Base-by-base conservation (phyloP, 306 rosid genomes). In the Malus sieversii region DNA sequence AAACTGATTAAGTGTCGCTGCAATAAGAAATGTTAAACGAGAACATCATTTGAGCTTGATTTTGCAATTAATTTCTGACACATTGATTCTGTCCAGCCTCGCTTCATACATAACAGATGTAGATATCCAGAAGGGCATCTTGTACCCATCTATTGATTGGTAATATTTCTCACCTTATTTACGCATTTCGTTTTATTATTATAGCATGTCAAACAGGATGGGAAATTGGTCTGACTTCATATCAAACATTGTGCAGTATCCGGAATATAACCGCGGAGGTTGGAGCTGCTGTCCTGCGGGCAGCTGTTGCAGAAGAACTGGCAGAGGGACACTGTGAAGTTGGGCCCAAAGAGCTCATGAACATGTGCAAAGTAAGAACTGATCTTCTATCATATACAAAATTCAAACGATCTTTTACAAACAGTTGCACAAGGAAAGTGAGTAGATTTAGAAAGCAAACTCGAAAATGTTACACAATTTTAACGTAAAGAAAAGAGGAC, bases 41-140 rank as follows among this genome's bases (percentile, higher is more conserved):
- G 8, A 38, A 7, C 42, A 6, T 38, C 42, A 38, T 38, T 38
- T 38, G 7, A 72, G 27, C 65, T 75, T 40, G 79, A 77, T 70
- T 68, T 63, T 48, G 55, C 65, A 38, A 76, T 69, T 79, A 68
- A 57, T 82, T 81, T 27, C 84, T 89, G 77, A 86, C 77, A 71
- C 76, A 62, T 58, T 88, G 71, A 81, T 81, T 81, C 60, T 76
- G 63, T 76, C 53, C 92, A 94, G 98, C 86, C 98, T 94, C 78
- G 97, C 98, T 79, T 86, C 97, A 57, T 94, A 94, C 81, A 94
- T 94, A 89, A 88, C 90, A 19, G 95, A 90, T 38, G 97, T 88
- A 79, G 98, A 94, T 60, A 72, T 86, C 80, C 86, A 75, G 32
- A 85, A 84, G 60, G 98, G 98, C 66, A 86, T 87, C 70, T 83